Base-by-base conservation (phyloP, 176 grass and related monocot species). In the Carex myosuroides region DNA sequence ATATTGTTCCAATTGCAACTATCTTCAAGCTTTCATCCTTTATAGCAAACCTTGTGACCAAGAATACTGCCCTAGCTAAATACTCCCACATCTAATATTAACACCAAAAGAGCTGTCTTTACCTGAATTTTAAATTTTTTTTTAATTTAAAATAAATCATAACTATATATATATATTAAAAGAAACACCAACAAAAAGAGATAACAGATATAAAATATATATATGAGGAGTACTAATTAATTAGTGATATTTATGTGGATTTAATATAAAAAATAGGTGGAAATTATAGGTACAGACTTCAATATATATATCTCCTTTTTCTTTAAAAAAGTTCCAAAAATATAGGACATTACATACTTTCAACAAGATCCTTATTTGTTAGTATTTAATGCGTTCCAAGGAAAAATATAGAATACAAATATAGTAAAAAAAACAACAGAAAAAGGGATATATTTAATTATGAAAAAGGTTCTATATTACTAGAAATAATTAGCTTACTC, bases 11-110 rank as follows among this genome's bases (percentile, higher is more conserved):
- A 9, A 93, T 70, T 48, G 86, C 79, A 79, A 65, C 29, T 18
- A 97, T 87, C 29, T 86, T 87, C 66, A 71, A 10, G 30, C 60
- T 57, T 18, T 85, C 66, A 18, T 82, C 85, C 10, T 66, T n/a
- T 54, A 91, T 80, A 64, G 60, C 70, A 1, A 97, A 70, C 18
- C 26, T 58, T 2, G 94, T 88, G 20, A 24, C 64, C 21, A 59
- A 5, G 12, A 93, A 80, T 50, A 97, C 88, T 5, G 60, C 56
- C 44, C n/a, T n/a, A n/a, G n/a, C 87, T 91, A 2, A 97, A 91
- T 60, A 83, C 56, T 4, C 69, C 89, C 10, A 93, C 75, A 52
- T 93, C 70, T 82, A 93, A 52, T 14, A 55, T 46, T 30, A 30
- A 86, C 9, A 86, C 89, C 64, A 93, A 76, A 72, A 61, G 84